These are phyloP conservation scores for Oenanthe sinensis DNA, from an alignment of 129 eudicot species.

Conservation along the genomic window DNA sequence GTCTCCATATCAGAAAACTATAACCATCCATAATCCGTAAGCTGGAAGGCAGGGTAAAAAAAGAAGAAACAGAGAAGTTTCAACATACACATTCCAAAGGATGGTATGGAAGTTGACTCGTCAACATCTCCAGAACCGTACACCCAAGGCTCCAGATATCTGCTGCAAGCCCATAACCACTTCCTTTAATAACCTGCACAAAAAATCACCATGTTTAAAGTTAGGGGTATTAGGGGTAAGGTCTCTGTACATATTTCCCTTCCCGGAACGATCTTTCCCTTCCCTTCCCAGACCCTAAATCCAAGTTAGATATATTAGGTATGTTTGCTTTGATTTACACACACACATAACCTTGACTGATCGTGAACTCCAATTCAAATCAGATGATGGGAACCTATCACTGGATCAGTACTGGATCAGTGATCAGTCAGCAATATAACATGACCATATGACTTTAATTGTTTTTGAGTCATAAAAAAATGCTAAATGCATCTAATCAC, in stretches of 20 bases:
- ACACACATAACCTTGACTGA: not conserved
- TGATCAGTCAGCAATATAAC: not conserved
- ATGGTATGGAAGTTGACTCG: constrained; percentile 64
- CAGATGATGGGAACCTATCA: not conserved
- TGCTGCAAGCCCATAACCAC: constrained; percentile 81
- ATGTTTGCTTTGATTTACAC: not conserved
- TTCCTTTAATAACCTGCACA: constrained; percentile 55
- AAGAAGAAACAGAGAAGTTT: not conserved
- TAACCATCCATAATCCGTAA: not conserved
- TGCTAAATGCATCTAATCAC: not conserved
- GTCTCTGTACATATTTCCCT: not conserved
- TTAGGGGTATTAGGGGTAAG: not conserved
- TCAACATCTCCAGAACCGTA: constrained; percentile 86
- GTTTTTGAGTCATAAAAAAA: not conserved
- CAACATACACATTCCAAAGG: constrained; percentile 72
- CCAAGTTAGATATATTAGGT: not conserved
- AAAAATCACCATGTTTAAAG: not conserved
- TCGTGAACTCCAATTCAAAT: not conserved
- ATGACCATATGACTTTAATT: not conserved
- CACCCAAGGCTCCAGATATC: constrained; percentile 99
- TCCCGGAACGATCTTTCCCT: not conserved
- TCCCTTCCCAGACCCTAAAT: not conserved
- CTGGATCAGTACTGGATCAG: not conserved
- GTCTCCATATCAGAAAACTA: not conserved
- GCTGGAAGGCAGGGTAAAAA: not conserved